Conservation (phyloP, 805 yeast genomes). For the Saccharomycopsis amapae region DNA sequence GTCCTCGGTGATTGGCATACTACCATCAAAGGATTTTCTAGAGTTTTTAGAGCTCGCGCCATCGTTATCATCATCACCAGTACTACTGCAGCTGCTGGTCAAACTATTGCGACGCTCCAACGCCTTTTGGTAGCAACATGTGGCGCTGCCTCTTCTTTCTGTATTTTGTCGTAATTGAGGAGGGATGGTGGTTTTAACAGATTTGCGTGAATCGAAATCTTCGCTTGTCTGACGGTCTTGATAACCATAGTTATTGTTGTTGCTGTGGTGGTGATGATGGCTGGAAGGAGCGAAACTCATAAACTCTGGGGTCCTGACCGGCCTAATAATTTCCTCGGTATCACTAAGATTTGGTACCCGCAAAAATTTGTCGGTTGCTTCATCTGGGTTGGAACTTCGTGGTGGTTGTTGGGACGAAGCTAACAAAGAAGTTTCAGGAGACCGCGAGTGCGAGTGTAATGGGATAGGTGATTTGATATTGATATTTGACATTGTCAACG, state of each 20-base stretch:
- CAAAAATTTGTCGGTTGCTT: too few relatives aligned
- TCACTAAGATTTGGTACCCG: too few relatives aligned
- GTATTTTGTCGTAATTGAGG: background rate
- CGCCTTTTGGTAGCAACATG: background rate
- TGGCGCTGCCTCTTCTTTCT: background rate
- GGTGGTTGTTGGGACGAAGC: too few relatives aligned
- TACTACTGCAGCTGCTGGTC: background rate
- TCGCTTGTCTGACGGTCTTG: background rate
- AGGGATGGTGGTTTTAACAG: background rate
- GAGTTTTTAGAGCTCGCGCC: background rate
- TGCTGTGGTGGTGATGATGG: background rate
- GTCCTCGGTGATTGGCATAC: background rate
- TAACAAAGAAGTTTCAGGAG: too few relatives aligned
- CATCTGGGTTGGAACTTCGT: too few relatives aligned
- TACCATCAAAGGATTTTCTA: background rate
- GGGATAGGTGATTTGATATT: background rate
- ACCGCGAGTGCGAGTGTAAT: background rate
- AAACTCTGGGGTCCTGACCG: background rate
- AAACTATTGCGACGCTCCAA: background rate
- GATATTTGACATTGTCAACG: too few relatives aligned
- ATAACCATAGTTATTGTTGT: background rate
- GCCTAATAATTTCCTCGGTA: background rate
- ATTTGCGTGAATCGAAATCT: too few relatives aligned
- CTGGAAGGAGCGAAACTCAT: background rate
- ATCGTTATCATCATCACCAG: background rate